Base-by-base conservation (phyloP, 257 asterid species). In the Coffea canephora region DNA sequence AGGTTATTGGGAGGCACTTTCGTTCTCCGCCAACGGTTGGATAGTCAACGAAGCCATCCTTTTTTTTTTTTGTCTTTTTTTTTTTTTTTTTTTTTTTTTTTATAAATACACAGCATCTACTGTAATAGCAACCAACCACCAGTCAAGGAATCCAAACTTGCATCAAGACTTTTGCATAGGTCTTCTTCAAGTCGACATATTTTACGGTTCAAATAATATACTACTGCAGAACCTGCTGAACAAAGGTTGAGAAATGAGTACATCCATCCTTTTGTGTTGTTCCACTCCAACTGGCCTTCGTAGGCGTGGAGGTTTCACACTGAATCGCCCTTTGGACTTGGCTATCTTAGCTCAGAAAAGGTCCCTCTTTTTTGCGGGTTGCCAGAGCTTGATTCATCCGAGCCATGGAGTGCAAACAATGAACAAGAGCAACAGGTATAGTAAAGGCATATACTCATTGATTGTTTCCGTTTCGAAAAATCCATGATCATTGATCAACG, bases 321-420 rank as follows among this genome's bases (percentile, higher is more conserved):
- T 39, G 1, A 74, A 9, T 55, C 71, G 15, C 0, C 76, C 76
- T 67, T 54, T 36, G 5, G 54, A 23, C 27, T 80, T 71, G 6
- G 76, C 69, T 43, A 8, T 80, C 49, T 74, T 68, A 5, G 75
- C 83, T 2, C 75, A 77, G 19, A 80, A 43, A 21, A 39, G 18
- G 16, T 71, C 83, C 55, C 0, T 80, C 25, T 55, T 34, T 15
- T 69, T 81, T 43, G 21, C 48, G 39, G 77, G 73, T 43, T 69
- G 77, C 23, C 81, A 81, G 49, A 59, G 74, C 57, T 31, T 81
- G 48, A 57, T 76, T 55, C 78, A 76, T 76, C 62, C 48, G 19
- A 16, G 69, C 15, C 74, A 57, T 15, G 73, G 78, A 50, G 23
- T 78, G 68, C 76, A 69, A 64, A 25, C 15, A 27, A 64, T 6